Evolutionary conservation across 768 basidiomycete species (phyloP).

Genomic region (Strobilomyces echinocephalus): DNA sequence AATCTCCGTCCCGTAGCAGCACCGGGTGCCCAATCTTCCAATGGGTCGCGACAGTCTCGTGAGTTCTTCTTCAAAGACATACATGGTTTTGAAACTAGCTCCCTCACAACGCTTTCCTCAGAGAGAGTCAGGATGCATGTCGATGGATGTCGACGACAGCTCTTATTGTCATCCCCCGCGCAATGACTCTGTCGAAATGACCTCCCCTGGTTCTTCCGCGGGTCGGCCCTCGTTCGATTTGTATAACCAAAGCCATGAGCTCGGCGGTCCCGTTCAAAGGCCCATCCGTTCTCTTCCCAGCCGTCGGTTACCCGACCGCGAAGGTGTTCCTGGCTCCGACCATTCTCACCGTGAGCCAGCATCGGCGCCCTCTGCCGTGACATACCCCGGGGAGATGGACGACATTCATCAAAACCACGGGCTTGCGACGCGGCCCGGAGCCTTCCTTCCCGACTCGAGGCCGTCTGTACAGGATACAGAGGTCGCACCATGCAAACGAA

Average conservation of each 20-base stretch:
- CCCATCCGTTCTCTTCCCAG: neutral
- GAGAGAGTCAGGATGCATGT: slow-evolving; percentile 3
- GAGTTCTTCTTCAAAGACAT: slow-evolving; percentile 2
- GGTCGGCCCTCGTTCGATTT: neutral
- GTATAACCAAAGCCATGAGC: neutral
- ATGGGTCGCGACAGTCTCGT: slow-evolving; percentile 17
- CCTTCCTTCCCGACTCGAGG: neutral
- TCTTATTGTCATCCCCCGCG: neutral
- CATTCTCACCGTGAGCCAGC: neutral
- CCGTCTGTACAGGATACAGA: neutral
- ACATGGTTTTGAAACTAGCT: neutral
- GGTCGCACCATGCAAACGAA: slow-evolving; percentile 17
- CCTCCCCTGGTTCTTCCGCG: neutral
- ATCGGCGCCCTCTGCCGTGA: neutral
- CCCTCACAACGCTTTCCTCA: slow-evolving; percentile 6
- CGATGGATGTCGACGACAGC: slow-evolving; percentile 13
- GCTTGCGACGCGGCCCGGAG: neutral
- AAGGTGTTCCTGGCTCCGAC: neutral
- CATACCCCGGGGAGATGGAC: neutral
- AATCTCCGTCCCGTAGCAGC: neutral
- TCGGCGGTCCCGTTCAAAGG: neutral
- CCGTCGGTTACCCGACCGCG: neutral
- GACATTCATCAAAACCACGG: neutral
- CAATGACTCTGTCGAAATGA: neutral
- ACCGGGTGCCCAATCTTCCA: neutral